A percentile compares a stretch with the other conserved stretches of the same genome.
Evolutionary conservation across 139 green algal genomes (phyloP).

Genomic region (Tetradesmus lagerheimii): DNA sequence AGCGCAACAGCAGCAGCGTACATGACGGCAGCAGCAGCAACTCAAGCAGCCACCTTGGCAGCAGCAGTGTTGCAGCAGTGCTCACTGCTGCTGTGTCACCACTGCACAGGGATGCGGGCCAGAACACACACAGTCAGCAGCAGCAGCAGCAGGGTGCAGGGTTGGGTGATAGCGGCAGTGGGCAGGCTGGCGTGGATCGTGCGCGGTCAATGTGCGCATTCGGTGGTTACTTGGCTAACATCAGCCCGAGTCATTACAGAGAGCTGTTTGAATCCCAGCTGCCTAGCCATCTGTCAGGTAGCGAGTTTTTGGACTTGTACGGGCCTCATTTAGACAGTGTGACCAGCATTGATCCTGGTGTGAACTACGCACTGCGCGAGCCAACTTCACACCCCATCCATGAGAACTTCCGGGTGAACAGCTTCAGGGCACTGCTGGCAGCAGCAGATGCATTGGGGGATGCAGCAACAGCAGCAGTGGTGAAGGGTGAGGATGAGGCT

Average conservation of each 20-base stretch:
- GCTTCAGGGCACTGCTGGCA: slow-evolving; percentile 74
- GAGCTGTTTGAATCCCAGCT: slow-evolving; percentile 65
- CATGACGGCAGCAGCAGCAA: background rate
- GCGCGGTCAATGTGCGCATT: background rate
- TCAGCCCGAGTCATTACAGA: slow-evolving; percentile 70
- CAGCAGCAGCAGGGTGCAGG: background rate
- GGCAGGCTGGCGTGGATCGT: background rate
- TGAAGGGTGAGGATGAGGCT: background rate
- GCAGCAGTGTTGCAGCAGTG: slow-evolving; percentile 24
- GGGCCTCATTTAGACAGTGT: slow-evolving; percentile 78
- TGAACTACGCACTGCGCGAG: slow-evolving; percentile 66
- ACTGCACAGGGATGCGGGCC: background rate
- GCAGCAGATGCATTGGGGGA: slow-evolving; percentile 4
- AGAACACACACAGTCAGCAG: background rate
- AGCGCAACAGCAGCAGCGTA: slow-evolving; percentile 20
- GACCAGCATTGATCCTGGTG: slow-evolving; percentile 66
- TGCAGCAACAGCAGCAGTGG: slow-evolving; percentile 2
- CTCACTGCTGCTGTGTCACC: slow-evolving; percentile 29
- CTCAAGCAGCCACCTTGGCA: background rate
- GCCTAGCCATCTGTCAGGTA: slow-evolving; percentile 73
- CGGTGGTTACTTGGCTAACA: slow-evolving; percentile 72
- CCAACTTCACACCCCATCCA: slow-evolving; percentile 83
- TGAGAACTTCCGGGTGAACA: slow-evolving; percentile 85
- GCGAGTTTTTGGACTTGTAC: slow-evolving; percentile 78
- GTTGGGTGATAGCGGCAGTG: background rate